phyloP scores from a whole-genome alignment of 176 grass and related monocot species.

The Urochloa ruziziensis region DNA sequence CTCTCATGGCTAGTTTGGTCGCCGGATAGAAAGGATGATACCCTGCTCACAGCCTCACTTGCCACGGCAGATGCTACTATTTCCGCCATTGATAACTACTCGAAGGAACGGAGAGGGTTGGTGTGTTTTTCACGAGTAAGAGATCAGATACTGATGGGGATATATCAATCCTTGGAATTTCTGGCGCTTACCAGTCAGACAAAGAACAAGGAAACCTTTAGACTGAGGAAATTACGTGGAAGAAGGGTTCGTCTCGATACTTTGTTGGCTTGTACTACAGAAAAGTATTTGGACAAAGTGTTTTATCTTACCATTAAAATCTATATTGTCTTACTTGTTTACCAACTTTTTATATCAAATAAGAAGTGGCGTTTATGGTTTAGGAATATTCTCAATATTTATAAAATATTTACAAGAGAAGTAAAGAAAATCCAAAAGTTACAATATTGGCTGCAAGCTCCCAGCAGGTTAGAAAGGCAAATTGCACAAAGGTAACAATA shows the following conservation, averaged over 20 bases:
- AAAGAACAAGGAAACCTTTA: background rate
- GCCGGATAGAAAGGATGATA: background rate
- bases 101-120: background rate
- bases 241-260: background rate
- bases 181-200: background rate
- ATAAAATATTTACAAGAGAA: too few relatives aligned
- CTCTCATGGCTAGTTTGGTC: background rate
- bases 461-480: too few relatives aligned
- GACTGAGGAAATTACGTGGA: background rate
- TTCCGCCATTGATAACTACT: background rate
- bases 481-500: too few relatives aligned
- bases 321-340: too few relatives aligned
- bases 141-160: too few relatives aligned
- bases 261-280: background rate
- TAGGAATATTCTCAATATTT: too few relatives aligned
- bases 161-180: background rate
- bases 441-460: too few relatives aligned
- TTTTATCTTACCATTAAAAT: too few relatives aligned
- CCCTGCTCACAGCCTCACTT: background rate
- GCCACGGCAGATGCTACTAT: background rate
- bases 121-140: background rate
- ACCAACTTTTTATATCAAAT: too few relatives aligned
- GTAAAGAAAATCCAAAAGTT: too few relatives aligned
- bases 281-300: background rate
- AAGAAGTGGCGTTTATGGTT: too few relatives aligned